These are phyloP conservation scores for Cucumis cinereus DNA, from an alignment of 306 rosid species.

Conservation along the genomic window DNA sequence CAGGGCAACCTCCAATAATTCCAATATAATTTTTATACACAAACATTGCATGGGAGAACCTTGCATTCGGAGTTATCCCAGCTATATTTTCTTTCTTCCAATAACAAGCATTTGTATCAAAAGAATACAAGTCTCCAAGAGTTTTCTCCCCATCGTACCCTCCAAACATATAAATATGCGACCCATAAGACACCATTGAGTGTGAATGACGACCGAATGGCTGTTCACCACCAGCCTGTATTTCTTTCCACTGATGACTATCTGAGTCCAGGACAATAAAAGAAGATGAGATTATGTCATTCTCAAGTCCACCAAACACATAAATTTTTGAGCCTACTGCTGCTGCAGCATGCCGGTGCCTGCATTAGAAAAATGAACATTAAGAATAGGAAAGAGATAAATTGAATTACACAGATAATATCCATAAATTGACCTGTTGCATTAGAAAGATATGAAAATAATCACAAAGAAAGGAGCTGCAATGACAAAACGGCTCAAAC, in stretches of 20 bases:
- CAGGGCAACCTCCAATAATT: constrained; percentile 86
- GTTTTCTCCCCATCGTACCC: constrained; percentile 72
- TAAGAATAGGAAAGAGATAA: neutral
- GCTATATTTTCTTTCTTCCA: constrained; percentile 61
- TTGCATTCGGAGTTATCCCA: constrained; percentile 72
- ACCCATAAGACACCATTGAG: constrained; percentile 70
- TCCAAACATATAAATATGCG: constrained; percentile 59
- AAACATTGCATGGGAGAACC: constrained; percentile 91
- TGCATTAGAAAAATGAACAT: constrained; percentile 20
- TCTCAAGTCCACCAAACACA: constrained; percentile 84
- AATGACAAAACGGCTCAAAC: neutral
- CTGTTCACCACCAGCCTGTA: constrained; percentile 42
- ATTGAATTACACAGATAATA: neutral
- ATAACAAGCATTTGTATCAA: constrained; percentile 40
- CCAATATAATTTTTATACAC: constrained; percentile 59
- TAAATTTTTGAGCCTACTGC: constrained; percentile 56
- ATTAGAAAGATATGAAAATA: neutral
- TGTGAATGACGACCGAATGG: constrained; percentile 86
- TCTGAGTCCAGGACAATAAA: constrained; percentile 50
- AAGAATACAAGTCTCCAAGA: constrained; percentile 74
- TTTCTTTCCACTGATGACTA: constrained; percentile 49
- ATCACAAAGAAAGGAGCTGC: neutral
- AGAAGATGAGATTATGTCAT: constrained; percentile 53
- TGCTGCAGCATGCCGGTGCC: constrained; percentile 95
- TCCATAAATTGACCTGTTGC: neutral